These are phyloP conservation scores for Aristolochia californica DNA, from an alignment of 164 flowering plant species.

Conservation along the genomic window DNA sequence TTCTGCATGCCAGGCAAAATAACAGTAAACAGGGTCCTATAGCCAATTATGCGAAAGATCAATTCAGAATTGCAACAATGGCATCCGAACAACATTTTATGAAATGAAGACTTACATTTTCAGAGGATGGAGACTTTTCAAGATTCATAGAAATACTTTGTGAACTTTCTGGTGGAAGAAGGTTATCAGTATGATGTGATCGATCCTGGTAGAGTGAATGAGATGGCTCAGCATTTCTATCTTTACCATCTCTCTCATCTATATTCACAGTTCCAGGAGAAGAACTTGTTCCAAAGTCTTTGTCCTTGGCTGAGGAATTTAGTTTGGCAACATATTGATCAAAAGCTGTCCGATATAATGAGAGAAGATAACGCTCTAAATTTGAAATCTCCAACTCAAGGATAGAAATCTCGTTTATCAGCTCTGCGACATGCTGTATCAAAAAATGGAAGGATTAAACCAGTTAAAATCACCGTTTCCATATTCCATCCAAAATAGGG, in stretches of 20 bases:
- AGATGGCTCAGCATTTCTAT: constrained; percentile 14
- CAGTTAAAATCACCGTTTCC: too few species aligned
- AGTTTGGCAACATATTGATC: constrained; percentile 34
- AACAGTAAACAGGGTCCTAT: background rate
- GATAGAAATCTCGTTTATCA: constrained; percentile 66
- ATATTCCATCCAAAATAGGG: too few species aligned
- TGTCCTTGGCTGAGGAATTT: constrained; percentile 33
- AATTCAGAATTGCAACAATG: background rate
- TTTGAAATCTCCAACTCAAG: constrained; percentile 64
- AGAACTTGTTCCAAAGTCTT: constrained; percentile 23
- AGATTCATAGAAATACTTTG: background rate
- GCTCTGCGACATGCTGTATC: constrained; percentile 52
- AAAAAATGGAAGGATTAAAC: background rate
- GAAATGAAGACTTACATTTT: background rate
- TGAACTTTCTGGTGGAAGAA: background rate
- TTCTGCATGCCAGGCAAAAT: constrained; percentile 38
- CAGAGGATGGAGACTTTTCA: background rate
- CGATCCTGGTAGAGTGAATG: too few species aligned
- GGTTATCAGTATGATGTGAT: constrained; percentile 23
- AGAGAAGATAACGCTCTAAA: constrained; percentile 73
- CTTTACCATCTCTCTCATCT: constrained; percentile 21
- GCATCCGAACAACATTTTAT: background rate
- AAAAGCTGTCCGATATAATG: constrained; percentile 68
- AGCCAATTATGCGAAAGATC: background rate
- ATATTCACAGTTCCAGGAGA: constrained; percentile 19